These are phyloP conservation scores for Neurospora sp. DNA, from an alignment of 495 filamentous ascomycete species.

Conservation along the genomic window DNA sequence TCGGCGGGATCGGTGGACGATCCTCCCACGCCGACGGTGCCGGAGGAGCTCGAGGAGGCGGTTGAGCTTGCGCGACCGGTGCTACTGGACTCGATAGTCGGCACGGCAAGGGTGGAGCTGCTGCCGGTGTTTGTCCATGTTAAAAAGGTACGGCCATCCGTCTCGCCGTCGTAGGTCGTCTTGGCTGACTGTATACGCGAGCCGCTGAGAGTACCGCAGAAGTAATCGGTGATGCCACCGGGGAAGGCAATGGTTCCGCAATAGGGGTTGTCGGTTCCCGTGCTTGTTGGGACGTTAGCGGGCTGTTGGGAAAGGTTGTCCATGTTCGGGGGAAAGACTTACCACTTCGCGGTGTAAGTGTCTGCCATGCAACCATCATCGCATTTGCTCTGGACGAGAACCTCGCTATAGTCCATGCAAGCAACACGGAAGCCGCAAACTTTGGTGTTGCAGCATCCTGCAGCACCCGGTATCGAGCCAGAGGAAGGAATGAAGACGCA, in stretches of 20 bases:
- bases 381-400: constrained; percentile 17
- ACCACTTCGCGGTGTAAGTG: constrained; percentile 31
- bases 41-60: neutral
- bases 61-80: neutral
- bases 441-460: constrained; percentile 26
- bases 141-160: constrained; percentile 16
- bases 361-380: constrained; percentile 26
- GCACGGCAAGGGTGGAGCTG: neutral
- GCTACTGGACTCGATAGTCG: constrained; percentile 2
- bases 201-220: constrained; percentile 20
- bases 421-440: constrained; percentile 20
- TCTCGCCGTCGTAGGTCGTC: constrained; percentile 28
- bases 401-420: constrained; percentile 21
- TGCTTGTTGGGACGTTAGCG: constrained; percentile 16
- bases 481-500: constrained; percentile 23
- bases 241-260: constrained; percentile 31
- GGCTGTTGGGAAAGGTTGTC: neutral
- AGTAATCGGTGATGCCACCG: constrained; percentile 28
- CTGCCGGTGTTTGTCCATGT: neutral
- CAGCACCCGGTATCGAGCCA: constrained; percentile 15
- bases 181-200: constrained; percentile 21
- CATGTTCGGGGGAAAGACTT: constrained; percentile 4
- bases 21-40: neutral
- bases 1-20: neutral
- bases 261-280: constrained; percentile 12